These are phyloP conservation scores for Tanacetum coccineum DNA, from an alignment of 129 eudicot species.

Conservation along the genomic window DNA sequence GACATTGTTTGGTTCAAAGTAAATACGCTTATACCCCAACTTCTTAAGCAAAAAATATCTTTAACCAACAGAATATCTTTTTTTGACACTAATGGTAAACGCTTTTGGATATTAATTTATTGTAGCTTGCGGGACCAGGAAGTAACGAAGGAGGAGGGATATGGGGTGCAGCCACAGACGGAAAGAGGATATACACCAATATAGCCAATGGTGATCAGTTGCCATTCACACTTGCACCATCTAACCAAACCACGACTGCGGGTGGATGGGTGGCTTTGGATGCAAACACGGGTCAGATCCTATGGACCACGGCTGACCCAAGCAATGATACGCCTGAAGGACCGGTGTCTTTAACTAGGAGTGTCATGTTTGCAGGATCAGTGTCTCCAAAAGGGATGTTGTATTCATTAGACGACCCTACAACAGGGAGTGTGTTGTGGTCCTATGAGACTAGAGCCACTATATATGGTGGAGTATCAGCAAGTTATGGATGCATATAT, in stretches of 20 bases:
- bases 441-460: too few relatives aligned
- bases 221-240: slow-evolving; percentile 48
- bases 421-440: too few relatives aligned
- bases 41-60: not conserved
- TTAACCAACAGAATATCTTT: not conserved
- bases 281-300: too few relatives aligned
- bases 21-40: not conserved
- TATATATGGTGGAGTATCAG: too few relatives aligned
- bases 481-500: too few relatives aligned
- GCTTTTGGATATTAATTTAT: not conserved
- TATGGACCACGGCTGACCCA: too few relatives aligned
- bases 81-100: not conserved
- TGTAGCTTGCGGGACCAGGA: slow-evolving; percentile 67
- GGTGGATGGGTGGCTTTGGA: too few relatives aligned
- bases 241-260: slow-evolving; percentile 43
- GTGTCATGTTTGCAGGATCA: too few relatives aligned
- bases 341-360: too few relatives aligned
- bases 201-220: slow-evolving; percentile 33
- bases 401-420: too few relatives aligned
- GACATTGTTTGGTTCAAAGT: slow-evolving; percentile 46
- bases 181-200: slow-evolving; percentile 51
- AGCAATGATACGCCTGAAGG: too few relatives aligned
- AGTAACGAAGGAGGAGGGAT: slow-evolving; percentile 58
- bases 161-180: slow-evolving; percentile 68
- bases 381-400: too few relatives aligned